Base-by-base conservation (phyloP, 1,284 basidiomycete species). In the Austroboletus niveus region DNA sequence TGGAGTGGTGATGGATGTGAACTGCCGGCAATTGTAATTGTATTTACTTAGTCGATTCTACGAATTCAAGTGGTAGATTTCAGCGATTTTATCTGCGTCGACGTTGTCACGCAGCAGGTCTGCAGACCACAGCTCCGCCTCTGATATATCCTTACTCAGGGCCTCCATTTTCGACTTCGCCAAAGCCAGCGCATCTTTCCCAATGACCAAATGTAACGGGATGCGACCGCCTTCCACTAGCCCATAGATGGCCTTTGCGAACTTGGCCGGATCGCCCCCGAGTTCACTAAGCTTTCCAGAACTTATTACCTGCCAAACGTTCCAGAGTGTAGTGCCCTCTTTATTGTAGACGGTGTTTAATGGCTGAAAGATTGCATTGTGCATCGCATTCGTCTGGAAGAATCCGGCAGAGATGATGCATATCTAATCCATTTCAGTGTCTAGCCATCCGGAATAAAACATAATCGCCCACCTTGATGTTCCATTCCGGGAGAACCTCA, bases 401-500 rank as follows among this genome's bases (percentile, higher is more conserved):
- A 6, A 2, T 20, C 55, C 55, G 7, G 46, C 0, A 17, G 61
- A 45, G 12, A 65, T 31, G 31, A 59, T 62, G 45, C 62, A 59
- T 20, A 54, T 42, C 57, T 65, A 12, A 7, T 27, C 9, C 10
- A 14, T 11, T 42, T n/a, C 39, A 29, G 11, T 2, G 8, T 24
- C 11, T 31, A 4, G 1, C 39, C 15, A 27, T 27, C 5, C 10
- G n/a, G 9, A 29, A 11, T 11, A 31, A 5, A 22, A 38, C 17
- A 7, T 17, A 17, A 11, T 29, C 7, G 22, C 58, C n/a, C 5
- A 57, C 57, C 46, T 59, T 61, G 45, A 61, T 65, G 20, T 65
- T 65, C 62, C 60, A 62, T 24, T 51, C n/a, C 3, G 49, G 58
- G 12, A 58, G 47, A 6, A 65, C 7, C 34, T 62, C 60, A 15